Evolutionary conservation across 164 flowering plant species (phyloP), one percentile per base, ranked within the genome.

Genomic region (Vitis amurensis): DNA sequence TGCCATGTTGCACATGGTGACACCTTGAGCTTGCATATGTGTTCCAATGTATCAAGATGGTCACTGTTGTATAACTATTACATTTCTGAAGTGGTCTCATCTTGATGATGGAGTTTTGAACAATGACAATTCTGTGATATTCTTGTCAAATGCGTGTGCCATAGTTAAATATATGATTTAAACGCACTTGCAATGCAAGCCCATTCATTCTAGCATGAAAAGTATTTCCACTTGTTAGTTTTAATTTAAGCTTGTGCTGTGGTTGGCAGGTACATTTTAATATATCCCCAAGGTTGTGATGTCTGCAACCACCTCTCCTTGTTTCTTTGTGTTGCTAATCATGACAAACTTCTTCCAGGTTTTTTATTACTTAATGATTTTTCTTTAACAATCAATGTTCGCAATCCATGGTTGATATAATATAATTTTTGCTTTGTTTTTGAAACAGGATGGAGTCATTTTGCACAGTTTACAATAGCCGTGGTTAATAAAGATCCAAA

Each of bases 321-420:
- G 82, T 96, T 96, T 86, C 95, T 96, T 4, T 96, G 99, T 83
- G 99, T 96, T 67, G 98, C 97, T 9, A 92, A 96, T 83, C 98
- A 93, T 85, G 99, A 96, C 78, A 96, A 93, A 72, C 98, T 96
- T 83, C 96, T 92, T 77, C 99, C 99, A 81, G 99, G 99, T 96
- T 60, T 53, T 79, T 52, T 72, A n/a, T 37, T 63, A 14, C 59
- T 61, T 53, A 29, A 49, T 52, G 68, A 12, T 31, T 61, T 64
- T 66, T 2, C 37, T 44, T 53, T 29, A 23, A 1, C 69, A 14
- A 27, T 73, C 30, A 58, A 48, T 60, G 0, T 66, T 53, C 5
- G 49, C 4, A 44, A 30, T 48, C 27, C 61, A 29, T 44, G 29
- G 44, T 56, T 67, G 16, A 23, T 6, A 2, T 37, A n/a, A 44